Conservation (phyloP, 176 grass and related monocot genomes). For the Phragmites australis region DNA sequence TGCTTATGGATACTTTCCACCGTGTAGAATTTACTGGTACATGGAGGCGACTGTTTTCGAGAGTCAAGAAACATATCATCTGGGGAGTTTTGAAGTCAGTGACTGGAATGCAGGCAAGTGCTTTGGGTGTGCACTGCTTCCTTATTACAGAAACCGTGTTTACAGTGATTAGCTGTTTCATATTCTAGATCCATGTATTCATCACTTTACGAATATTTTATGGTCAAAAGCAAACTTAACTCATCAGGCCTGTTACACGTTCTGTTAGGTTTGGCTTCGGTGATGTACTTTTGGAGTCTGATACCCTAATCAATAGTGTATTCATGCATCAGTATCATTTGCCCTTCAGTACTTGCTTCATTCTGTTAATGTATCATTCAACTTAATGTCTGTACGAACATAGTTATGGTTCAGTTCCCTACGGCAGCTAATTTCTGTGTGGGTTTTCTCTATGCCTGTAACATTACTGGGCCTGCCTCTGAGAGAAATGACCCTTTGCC, state of each 20-base stretch:
- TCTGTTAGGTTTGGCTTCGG: neutral
- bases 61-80: slow-evolving; percentile 98
- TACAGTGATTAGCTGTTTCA: neutral
- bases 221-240: slow-evolving; percentile 8
- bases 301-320: neutral
- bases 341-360: neutral
- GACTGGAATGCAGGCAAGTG: slow-evolving; percentile 96
- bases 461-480: neutral
- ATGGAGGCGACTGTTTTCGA: slow-evolving; percentile 94
- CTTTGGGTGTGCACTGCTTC: neutral
- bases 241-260: neutral
- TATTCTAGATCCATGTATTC: slow-evolving; percentile 4
- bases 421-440: neutral
- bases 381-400: neutral
- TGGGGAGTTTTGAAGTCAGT: slow-evolving; percentile 98
- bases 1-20: slow-evolving; percentile 99
- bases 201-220: neutral
- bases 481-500: neutral
- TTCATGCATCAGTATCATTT: too few relatives aligned
- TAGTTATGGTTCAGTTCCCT: neutral
- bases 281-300: slow-evolving; percentile 10
- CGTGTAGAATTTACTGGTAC: slow-evolving; percentile 90
- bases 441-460: neutral
- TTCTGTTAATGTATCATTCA: neutral
- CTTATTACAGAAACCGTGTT: neutral